These are phyloP conservation scores for Penicillium sp. DNA, from an alignment of 2,329 filamentous ascomycete species.

Conservation along the genomic window DNA sequence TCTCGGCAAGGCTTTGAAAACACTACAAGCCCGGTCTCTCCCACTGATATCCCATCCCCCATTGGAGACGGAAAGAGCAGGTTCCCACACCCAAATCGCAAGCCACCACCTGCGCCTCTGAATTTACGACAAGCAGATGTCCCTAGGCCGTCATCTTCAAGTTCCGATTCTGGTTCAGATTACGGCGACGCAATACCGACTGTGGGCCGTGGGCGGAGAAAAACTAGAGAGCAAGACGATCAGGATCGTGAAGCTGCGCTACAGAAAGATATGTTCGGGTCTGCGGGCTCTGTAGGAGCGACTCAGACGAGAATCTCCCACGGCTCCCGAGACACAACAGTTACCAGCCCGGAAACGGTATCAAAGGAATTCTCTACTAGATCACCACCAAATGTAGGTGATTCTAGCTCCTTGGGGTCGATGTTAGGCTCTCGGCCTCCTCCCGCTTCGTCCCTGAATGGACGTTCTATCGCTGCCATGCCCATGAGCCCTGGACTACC, in stretches of 20 bases:
- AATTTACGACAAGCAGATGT: slow-evolving; percentile 59
- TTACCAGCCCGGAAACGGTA: slow-evolving; percentile 38
- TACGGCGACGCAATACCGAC: slow-evolving; percentile 76
- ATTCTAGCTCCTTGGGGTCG: slow-evolving; percentile 32
- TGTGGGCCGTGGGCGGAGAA: slow-evolving; percentile 70
- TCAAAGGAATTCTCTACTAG: slow-evolving; percentile 54
- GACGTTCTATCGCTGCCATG: slow-evolving; percentile 46
- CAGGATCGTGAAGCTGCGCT: slow-evolving; percentile 68
- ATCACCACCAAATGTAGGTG: slow-evolving; percentile 26
- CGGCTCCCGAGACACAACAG: slow-evolving; percentile 11
- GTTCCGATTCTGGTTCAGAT: slow-evolving; percentile 71
- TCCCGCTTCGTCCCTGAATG: slow-evolving; percentile 28
- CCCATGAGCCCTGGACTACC: slow-evolving; percentile 64
- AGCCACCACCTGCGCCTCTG: slow-evolving; percentile 80
- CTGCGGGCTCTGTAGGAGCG: not conserved
- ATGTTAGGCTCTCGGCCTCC: slow-evolving; percentile 31
- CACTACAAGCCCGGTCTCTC: slow-evolving; percentile 22
- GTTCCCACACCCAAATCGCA: slow-evolving; percentile 65
- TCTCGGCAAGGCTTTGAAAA: slow-evolving; percentile 13
- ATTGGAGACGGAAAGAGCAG: slow-evolving; percentile 19
- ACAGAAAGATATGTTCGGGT: slow-evolving; percentile 61
- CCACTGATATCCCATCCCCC: slow-evolving; percentile 17
- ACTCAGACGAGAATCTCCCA: slow-evolving; percentile 6
- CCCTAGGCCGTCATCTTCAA: slow-evolving; percentile 45
- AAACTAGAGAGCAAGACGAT: slow-evolving; percentile 86